phyloP scores from a whole-genome alignment of 2,329 filamentous ascomycete genomes.

The Verticillium albo-atrum region DNA sequence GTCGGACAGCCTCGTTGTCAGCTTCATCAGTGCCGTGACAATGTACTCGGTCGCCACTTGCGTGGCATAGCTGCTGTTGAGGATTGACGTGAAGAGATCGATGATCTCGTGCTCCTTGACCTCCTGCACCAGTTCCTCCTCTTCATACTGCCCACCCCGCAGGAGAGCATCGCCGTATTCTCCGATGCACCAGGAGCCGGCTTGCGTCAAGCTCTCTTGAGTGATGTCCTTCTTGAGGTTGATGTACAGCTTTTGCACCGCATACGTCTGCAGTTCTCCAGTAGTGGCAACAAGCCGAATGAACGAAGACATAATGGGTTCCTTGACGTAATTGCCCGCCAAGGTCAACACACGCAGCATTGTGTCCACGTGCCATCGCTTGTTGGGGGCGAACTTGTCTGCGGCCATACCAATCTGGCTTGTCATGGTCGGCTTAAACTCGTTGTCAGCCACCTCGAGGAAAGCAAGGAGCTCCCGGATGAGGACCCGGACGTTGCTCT shows the following conservation, averaged over 20 bases:
- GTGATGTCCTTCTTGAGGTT: constrained; percentile 95
- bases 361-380: constrained; percentile 97
- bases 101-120: constrained; percentile 88
- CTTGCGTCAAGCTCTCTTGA: constrained; percentile 89
- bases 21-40: constrained; percentile 88
- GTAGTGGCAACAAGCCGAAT: constrained; percentile 93
- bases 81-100: constrained; percentile 85
- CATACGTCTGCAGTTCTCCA: constrained; percentile 91
- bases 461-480: constrained; percentile 93
- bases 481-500: constrained; percentile 88
- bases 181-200: constrained; percentile 95
- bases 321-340: constrained; percentile 95
- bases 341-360: constrained; percentile 92
- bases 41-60: constrained; percentile 95
- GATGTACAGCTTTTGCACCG: constrained; percentile 88
- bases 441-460: constrained; percentile 93
- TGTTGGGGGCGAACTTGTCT: constrained; percentile 92
- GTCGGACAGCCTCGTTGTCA: constrained; percentile 83
- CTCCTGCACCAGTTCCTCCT: constrained; percentile 77
- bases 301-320: constrained; percentile 95
- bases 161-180: constrained; percentile 93
- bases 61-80: constrained; percentile 91
- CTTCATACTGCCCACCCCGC: constrained; percentile 84
- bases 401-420: constrained; percentile 96
- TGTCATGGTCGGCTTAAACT: constrained; percentile 98